Evolutionary conservation across 306 rosid genomes (phyloP).

Genomic region (Quercus berberidifolia): DNA sequence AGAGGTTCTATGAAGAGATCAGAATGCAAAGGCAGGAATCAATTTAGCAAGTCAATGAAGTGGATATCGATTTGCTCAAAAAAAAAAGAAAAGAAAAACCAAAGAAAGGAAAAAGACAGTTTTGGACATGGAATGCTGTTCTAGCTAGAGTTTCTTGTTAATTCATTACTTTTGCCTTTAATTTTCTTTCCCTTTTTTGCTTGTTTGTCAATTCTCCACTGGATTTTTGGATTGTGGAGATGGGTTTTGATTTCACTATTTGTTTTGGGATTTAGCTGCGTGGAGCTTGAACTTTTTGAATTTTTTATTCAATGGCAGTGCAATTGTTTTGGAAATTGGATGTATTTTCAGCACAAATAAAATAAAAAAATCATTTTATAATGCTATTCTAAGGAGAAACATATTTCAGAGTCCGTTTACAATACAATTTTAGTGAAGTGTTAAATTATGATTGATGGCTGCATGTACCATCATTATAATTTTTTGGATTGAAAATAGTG

Average conservation of each 20-base stretch:
- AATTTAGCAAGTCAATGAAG: conserved; percentile 1
- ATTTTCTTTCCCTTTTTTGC: neutral
- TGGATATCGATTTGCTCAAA: neutral
- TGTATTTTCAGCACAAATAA: neutral
- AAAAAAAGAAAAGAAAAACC: neutral
- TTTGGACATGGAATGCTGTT: neutral
- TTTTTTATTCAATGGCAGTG: neutral
- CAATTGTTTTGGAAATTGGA: neutral
- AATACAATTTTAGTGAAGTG: no score
- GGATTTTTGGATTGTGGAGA: conserved; percentile 32
- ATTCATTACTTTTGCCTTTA: neutral
- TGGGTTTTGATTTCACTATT: neutral
- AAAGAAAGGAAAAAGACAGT: neutral
- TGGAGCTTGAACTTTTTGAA: neutral
- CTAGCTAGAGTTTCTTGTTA: neutral
- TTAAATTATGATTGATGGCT: no score
- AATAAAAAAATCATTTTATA: no score
- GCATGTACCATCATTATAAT: no score
- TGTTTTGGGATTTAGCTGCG: neutral
- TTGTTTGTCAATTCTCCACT: conserved; percentile 15
- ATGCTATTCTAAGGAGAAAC: no score
- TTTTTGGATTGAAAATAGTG: no score
- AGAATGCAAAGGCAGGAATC: conserved; percentile 53
- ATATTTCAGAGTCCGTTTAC: no score
- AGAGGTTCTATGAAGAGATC: conserved; percentile 60